phyloP scores from a whole-genome alignment of 176 grass and related monocot species.

The Oryza officinalis region DNA sequence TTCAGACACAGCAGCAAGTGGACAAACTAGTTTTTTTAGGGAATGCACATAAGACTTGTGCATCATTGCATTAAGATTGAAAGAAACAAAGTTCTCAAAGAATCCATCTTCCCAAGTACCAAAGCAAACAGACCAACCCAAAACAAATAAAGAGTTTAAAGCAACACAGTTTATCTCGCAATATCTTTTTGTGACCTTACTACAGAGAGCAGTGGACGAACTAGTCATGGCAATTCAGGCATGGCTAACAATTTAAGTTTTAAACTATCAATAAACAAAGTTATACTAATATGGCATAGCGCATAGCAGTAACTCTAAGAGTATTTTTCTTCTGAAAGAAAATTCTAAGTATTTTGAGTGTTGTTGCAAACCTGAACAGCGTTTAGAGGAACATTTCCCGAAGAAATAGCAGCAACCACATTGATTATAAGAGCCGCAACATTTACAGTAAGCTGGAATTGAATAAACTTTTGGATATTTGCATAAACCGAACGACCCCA shows the following conservation, averaged over 20 bases:
- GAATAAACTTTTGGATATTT: conserved; percentile 99
- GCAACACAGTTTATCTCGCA: too few relatives aligned
- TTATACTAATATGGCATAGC: background rate
- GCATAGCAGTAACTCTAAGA: background rate
- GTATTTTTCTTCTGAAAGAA: too few relatives aligned
- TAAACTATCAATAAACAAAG: conserved; percentile 15
- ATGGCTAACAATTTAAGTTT: background rate
- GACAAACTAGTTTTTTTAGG: background rate
- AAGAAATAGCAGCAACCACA: conserved; percentile 90
- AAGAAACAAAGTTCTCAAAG: background rate
- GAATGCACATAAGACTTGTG: background rate
- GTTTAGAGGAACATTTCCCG: conserved; percentile 92
- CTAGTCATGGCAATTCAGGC: background rate
- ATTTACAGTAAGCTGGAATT: conserved; percentile 98
- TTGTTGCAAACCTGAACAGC: conserved; percentile 84
- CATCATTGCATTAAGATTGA: background rate
- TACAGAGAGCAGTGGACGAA: background rate
- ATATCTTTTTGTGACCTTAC: too few relatives aligned
- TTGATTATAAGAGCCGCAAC: conserved; percentile 96
- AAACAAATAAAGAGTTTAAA: background rate
- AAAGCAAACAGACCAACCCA: background rate
- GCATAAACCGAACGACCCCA: conserved; percentile 97
- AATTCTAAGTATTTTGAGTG: background rate
- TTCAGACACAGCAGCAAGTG: background rate
- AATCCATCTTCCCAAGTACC: background rate